Percentiles rank a stretch among this genome's conserved stretches.
Evolutionary conservation across 2,329 filamentous ascomycete species (phyloP).

Genomic region (Xylaria sp.): DNA sequence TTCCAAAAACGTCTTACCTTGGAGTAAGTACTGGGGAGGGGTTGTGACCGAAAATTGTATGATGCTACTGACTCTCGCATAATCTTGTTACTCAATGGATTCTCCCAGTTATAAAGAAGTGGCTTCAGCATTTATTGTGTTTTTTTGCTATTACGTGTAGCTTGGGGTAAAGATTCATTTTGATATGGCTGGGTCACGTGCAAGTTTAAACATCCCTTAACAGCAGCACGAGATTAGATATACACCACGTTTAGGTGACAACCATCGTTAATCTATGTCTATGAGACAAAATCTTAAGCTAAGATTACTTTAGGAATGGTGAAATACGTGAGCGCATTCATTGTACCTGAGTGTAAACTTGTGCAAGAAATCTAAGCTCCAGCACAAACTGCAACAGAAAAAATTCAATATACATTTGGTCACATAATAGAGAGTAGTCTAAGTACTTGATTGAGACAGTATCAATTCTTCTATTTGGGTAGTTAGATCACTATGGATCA

Average conservation of each 20-base stretch:
- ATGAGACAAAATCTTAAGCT: not conserved
- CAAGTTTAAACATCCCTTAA: not conserved
- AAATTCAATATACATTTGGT: not conserved
- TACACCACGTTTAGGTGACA: not conserved
- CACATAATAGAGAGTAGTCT: not conserved
- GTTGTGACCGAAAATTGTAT: not conserved
- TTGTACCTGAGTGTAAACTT: not conserved
- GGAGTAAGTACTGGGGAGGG: not conserved
- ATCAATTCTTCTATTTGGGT: not conserved
- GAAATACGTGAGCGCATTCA: not conserved
- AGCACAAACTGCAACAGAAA: not conserved
- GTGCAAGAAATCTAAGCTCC: not conserved
- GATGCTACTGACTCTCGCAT: too few relatives aligned
- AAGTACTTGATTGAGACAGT: not conserved
- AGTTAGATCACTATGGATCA: conserved; percentile 3
- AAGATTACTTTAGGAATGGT: not conserved
- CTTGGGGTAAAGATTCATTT: not conserved
- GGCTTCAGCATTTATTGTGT: not conserved
- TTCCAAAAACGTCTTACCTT: not conserved
- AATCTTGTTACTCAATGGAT: too few relatives aligned
- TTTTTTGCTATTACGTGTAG: not conserved
- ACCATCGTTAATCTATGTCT: not conserved
- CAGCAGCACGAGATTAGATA: not conserved
- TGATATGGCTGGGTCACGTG: not conserved
- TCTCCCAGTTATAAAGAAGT: not conserved